Conservation (phyloP, 352 stramenopile species). For the Discostella stelligera region DNA sequence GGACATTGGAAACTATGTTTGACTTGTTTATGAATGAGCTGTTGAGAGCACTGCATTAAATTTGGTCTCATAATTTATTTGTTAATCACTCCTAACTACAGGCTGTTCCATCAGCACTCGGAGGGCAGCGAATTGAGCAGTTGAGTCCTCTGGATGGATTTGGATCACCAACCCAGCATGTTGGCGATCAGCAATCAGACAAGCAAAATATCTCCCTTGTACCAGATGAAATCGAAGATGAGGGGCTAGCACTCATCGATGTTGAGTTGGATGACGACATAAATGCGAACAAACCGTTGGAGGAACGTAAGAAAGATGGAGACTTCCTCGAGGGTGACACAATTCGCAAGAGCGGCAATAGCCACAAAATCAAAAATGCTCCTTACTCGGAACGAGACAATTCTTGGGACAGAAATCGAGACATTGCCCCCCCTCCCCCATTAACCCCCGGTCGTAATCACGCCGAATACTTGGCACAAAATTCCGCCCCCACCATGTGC, state of each 20-base stretch:
- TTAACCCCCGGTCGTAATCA: constrained; percentile 24
- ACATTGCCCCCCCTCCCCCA: constrained; percentile 49
- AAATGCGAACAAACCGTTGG: constrained; percentile 7
- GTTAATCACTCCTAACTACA: background rate
- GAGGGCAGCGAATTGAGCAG: constrained; percentile 14
- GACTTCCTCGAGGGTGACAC: constrained; percentile 17
- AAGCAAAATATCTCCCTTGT: constrained; percentile 22
- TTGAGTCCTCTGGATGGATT: constrained; percentile 18
- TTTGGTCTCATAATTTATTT: background rate
- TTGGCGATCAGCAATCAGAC: background rate
- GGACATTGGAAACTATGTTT: no score
- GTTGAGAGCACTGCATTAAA: background rate
- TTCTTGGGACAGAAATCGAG: constrained; percentile 38
- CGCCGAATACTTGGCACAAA: constrained; percentile 41
- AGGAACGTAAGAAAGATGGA: constrained; percentile 30
- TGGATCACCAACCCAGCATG: constrained; percentile 28
- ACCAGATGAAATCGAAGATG: constrained; percentile 39
- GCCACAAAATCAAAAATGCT: background rate
- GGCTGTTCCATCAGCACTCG: background rate
- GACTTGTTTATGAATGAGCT: no score
- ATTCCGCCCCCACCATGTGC: constrained; percentile 19
- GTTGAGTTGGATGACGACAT: constrained; percentile 51
- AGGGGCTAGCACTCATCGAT: constrained; percentile 47
- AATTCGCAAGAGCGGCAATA: constrained; percentile 4
- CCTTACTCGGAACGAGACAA: background rate